Percentiles rank a stretch among this genome's conserved stretches.
Evolutionary conservation across 805 yeast species (phyloP).

Genomic region (Kluyveromyces dobzhanskii): DNA sequence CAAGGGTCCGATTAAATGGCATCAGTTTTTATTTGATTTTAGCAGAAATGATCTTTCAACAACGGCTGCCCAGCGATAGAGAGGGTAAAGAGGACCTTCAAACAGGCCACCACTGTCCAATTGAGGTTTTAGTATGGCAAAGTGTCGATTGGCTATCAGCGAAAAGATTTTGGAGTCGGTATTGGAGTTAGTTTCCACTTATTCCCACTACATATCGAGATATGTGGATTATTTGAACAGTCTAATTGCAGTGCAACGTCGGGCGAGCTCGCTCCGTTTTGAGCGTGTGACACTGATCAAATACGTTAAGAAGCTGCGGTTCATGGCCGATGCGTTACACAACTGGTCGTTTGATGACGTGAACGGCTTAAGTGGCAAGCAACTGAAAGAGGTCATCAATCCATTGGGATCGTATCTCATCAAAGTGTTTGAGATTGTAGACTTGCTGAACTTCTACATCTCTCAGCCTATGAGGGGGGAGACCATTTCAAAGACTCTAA

Average conservation of each 20-base stretch:
- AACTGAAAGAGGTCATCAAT: conserved; percentile 9
- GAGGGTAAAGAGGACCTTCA: too few species aligned
- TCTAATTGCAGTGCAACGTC: conserved; percentile 25
- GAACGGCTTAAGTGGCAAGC: not conserved
- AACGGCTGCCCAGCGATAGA: too few species aligned
- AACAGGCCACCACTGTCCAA: too few species aligned
- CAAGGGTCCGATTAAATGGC: too few species aligned
- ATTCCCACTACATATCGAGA: conserved; percentile 21
- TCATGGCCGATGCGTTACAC: conserved; percentile 22
- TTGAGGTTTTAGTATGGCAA: too few species aligned
- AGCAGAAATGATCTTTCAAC: too few species aligned
- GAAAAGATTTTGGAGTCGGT: conserved; percentile 9
- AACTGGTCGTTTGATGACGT: conserved; percentile 6
- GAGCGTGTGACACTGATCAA: conserved; percentile 29
- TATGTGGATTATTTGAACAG: conserved; percentile 26
- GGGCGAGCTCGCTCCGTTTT: conserved; percentile 23
- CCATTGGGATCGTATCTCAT: conserved; percentile 18
- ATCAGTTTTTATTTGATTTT: too few species aligned
- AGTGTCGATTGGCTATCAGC: conserved; percentile 2
- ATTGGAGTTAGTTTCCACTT: conserved; percentile 8
- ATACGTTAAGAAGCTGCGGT: conserved; percentile 29
- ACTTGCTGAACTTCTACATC: conserved; percentile 24
- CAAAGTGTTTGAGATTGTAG: conserved; percentile 24
- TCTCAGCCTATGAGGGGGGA: conserved; percentile 28
- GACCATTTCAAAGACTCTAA: conserved; percentile 28